Evolutionary conservation across 805 yeast genomes (phyloP), one percentile per base, ranked within the genome.

Genomic region (Debaryomyces maramus): DNA sequence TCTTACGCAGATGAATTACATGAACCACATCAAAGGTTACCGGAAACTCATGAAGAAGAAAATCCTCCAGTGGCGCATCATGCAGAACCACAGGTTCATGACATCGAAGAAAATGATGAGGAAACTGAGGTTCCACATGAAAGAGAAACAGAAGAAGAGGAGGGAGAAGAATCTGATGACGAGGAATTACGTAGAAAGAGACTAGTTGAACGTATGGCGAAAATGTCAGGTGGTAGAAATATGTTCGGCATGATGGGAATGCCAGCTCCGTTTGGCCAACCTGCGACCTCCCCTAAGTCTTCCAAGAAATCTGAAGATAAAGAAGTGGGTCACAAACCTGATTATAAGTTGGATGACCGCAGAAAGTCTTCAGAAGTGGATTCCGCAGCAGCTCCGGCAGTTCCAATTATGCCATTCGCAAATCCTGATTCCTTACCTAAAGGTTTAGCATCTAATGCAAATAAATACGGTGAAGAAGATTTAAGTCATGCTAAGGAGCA

Each of bases 191-290:
- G 84, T 40, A 77, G 93, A 52, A 76, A 83, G 34, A 87, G 83
- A 5, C 70, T 91, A 38, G 82, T 95, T 15, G 97, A 86, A 47
- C 78, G 97, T 45, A 91, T 91, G 97, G 98, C 99, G n/a, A 87
- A 83, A 52, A 75, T 91, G 14, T 85, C 97, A 0, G 95, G 96
- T 15, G 89, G 89, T 4, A 75, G 85, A 65, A 83, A 86, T 42
- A 78, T 85, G 81, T 75, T 81, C 62, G 90, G 89, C 32, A 78
- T 78, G 83, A 74, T 78, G 80, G 82, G 82, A 2, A 67, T 68
- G 70, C 52, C 75, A 45, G 56, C 69, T 14, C 68, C 66, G 5
- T 70, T 60, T 43, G 72, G 74, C 1, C 21, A 42, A 21, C 15
- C 38, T 14, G 36, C 45, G 16, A 22, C 38, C 14, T 38, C 41